phyloP scores from a whole-genome alignment of 2,329 filamentous ascomycete genomes.

The Macroventuria anomochaeta region DNA sequence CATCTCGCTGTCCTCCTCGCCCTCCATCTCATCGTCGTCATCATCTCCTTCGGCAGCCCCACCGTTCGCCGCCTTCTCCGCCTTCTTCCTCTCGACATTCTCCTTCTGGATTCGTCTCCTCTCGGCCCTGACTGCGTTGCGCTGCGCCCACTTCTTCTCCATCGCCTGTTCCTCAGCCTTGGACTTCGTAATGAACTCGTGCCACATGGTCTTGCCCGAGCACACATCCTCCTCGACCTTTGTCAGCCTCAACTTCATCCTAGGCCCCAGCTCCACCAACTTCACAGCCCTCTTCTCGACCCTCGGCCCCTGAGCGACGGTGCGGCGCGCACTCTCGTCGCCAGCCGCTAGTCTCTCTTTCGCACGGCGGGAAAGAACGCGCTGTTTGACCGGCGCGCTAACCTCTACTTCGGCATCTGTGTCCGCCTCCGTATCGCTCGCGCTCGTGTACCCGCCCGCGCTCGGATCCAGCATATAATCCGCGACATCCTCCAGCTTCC shows the following conservation, averaged over 20 bases:
- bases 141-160: slow-evolving; percentile 82
- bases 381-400: slow-evolving; percentile 64
- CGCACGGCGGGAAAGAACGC: slow-evolving; percentile 64
- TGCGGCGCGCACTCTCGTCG: slow-evolving; percentile 47
- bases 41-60: slow-evolving; percentile 47
- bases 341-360: slow-evolving; percentile 52
- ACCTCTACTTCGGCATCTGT: slow-evolving; percentile 97
- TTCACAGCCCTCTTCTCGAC: slow-evolving; percentile 90
- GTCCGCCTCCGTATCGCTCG: slow-evolving; percentile 90
- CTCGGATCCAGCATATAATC: slow-evolving; percentile 87
- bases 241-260: slow-evolving; percentile 85
- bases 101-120: slow-evolving; percentile 83
- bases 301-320: slow-evolving; percentile 46
- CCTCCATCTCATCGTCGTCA: slow-evolving; percentile 56
- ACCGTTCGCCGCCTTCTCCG: slow-evolving; percentile 58
- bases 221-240: slow-evolving; percentile 97
- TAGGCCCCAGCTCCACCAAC: slow-evolving; percentile 87
- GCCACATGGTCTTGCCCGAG: slow-evolving; percentile 93
- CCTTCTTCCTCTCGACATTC: slow-evolving; percentile 87
- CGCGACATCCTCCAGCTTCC: slow-evolving; percentile 88
- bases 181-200: slow-evolving; percentile 89
- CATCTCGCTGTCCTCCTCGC: slow-evolving; percentile 58
- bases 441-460: slow-evolving; percentile 85
- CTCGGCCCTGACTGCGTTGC: slow-evolving; percentile 79
- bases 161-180: slow-evolving; percentile 77